phyloP scores from a whole-genome alignment of 176 grass and related monocot species.

The Aegilops speltoides region DNA sequence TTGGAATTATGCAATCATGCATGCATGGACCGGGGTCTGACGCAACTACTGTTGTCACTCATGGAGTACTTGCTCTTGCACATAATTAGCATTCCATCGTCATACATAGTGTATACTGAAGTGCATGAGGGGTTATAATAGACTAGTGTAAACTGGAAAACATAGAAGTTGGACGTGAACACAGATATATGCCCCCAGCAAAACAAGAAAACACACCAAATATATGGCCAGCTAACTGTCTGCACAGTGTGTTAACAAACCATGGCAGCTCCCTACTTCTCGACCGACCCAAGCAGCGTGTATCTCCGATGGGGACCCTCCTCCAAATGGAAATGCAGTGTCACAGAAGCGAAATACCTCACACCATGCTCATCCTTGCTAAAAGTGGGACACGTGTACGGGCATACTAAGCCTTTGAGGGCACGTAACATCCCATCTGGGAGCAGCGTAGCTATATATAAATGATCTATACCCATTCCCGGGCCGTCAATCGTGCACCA shows the following conservation, averaged over 20 bases:
- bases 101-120: background rate
- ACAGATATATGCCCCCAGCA: background rate
- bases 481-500: background rate
- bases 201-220: background rate
- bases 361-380: constrained; percentile 27
- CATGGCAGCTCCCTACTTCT: background rate
- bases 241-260: background rate
- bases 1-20: background rate
- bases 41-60: background rate
- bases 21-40: background rate
- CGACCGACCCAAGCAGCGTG: constrained; percentile 49
- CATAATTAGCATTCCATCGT: background rate
- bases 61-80: background rate
- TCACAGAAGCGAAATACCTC: constrained; percentile 38
- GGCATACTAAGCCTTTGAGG: constrained; percentile 40
- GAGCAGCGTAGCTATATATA: background rate
- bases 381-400: constrained; percentile 23
- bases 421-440: constrained; percentile 19
- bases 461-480: background rate
- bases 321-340: constrained; percentile 64
- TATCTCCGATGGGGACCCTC: constrained; percentile 54
- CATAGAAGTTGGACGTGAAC: background rate
- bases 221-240: background rate
- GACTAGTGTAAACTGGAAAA: background rate
- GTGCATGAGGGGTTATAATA: background rate